These are phyloP conservation scores for Jimgerdemannia lactiflua DNA, from an alignment of 192 early-diverging fungal genomes.

Conservation along the genomic window DNA sequence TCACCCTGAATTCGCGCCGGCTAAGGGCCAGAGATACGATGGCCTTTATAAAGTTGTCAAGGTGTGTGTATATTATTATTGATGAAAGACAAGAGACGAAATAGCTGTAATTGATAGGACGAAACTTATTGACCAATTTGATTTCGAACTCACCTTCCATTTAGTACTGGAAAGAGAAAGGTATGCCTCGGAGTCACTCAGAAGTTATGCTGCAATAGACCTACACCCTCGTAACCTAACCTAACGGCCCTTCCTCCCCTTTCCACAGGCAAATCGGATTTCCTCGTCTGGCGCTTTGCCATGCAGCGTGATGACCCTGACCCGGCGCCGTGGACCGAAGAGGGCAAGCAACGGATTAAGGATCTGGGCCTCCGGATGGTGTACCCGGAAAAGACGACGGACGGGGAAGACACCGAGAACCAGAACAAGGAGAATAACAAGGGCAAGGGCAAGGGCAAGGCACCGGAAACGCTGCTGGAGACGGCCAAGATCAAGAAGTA, in stretches of 20 bases:
- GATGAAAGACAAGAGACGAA: no score
- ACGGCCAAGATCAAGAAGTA: slow-evolving; percentile 6
- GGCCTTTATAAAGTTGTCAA: slow-evolving; percentile 64
- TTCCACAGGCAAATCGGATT: slow-evolving; percentile 31
- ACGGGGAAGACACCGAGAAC: not conserved
- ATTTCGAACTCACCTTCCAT: not conserved
- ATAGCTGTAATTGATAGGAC: no score
- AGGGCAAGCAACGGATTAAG: slow-evolving; percentile 42
- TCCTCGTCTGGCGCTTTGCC: slow-evolving; percentile 55
- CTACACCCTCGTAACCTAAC: not conserved
- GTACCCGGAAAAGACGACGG: no score
- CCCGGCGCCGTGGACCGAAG: slow-evolving; percentile 60
- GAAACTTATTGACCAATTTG: no score
- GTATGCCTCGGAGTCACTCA: not conserved
- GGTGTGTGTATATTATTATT: not conserved
- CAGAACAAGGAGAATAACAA: not conserved
- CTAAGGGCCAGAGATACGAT: slow-evolving; percentile 58
- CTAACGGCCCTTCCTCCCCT: not conserved
- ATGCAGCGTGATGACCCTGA: slow-evolving; percentile 63
- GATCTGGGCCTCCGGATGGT: slow-evolving; percentile 40
- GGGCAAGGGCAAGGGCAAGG: slow-evolving; percentile 1
- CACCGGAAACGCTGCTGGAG: not conserved
- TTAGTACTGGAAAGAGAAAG: slow-evolving; percentile 44
- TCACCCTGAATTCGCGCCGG: slow-evolving; percentile 47
- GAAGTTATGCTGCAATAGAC: not conserved